Base-by-base conservation (phyloP, 768 basidiomycete species). In the Leccinum uliginosum region DNA sequence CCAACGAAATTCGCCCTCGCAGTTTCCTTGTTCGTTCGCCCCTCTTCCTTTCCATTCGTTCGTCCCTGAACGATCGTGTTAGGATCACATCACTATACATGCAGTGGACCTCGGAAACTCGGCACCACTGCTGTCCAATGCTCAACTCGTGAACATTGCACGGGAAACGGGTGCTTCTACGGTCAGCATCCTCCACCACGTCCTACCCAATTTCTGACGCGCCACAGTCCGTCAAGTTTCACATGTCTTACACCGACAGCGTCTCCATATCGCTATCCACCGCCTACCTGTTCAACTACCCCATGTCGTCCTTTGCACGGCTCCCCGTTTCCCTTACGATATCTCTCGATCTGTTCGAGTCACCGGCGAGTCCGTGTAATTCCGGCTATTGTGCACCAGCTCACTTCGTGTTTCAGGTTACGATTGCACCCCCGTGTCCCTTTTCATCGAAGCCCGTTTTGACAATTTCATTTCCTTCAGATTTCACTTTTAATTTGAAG, bases 31-130 rank as follows among this genome's bases (percentile, higher is more conserved):
- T 89, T 68, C 56, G 82, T 70, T 45, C 17, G 34, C 19, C 51
- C 46, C 53, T 43, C 23, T 43, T 43, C 26, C 30, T 19, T 43
- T n/a, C 44, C 27, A 17, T 53, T 9, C 35, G 4, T 44, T 43
- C 43, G 32, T 52, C 34, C 24, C 48, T 55, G 29, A 62, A 51
- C 23, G 43, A 23, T 54, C 50, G 54, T 30, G 46, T 38, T 21
- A 96, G 95, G 93, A 93, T 64, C 82, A 87, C 58, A 92, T 96
- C 53, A 83, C 84, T 56, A 82, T 98, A 5, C 91, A 93, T 61
- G 86, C 91, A 0, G 82, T 96, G 14, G 83, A 93, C 61, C 79
- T 97, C 44, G 94, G 94, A 3, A 75, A 78, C 7, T 84, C 87
- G 6, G 95, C 90, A 1, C 97, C 97, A 0, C 76, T 80, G 12